Percentiles rank a stretch among this genome's conserved stretches.
These are phyloP conservation scores for Sporothrix phasma DNA, from an alignment of 2,329 filamentous ascomycete genomes.

Conservation along the genomic window DNA sequence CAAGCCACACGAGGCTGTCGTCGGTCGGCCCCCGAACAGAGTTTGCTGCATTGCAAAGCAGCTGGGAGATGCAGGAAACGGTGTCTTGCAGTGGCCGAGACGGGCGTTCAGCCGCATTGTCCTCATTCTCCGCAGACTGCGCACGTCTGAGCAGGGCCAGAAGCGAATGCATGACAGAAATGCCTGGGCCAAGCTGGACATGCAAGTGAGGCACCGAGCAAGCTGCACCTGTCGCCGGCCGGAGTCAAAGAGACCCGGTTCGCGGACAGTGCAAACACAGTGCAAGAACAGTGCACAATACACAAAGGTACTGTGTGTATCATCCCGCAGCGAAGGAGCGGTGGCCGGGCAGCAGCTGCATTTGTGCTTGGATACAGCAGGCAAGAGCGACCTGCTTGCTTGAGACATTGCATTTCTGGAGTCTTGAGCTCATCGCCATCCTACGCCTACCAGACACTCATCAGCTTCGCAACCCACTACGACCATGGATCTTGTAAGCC, in stretches of 20 bases:
- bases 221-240: neutral
- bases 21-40: no score
- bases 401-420: neutral
- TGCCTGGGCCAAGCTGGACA: neutral
- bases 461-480: neutral
- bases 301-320: neutral
- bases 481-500: constrained; percentile 2
- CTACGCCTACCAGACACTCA: no score
- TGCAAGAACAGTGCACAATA: neutral
- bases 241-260: neutral
- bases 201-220: no score
- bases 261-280: neutral
- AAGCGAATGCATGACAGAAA: no score
- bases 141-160: no score
- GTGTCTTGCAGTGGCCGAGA: neutral
- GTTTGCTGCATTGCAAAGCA: no score
- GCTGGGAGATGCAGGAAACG: no score
- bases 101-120: neutral
- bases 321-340: neutral
- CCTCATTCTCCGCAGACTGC: no score
- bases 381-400: neutral
- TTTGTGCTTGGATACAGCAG: neutral
- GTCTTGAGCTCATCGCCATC: neutral
- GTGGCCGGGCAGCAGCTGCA: neutral
- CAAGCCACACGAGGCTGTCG: constrained; percentile 3